phyloP scores from a whole-genome alignment of 169 alveolate species.

The Plasmodium relictum region DNA sequence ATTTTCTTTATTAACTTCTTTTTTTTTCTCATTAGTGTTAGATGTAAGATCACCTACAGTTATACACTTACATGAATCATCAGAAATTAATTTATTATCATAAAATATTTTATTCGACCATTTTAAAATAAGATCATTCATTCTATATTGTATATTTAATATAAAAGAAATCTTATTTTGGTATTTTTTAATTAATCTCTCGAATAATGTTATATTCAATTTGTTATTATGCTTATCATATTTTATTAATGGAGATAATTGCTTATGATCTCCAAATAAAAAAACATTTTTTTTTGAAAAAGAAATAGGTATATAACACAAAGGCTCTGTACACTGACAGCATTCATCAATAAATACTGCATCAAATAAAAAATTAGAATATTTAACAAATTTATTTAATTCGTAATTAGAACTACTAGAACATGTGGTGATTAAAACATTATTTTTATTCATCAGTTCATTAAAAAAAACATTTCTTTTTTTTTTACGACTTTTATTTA shows the following conservation, averaged over 20 bases:
- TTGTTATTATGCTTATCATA: slow-evolving; percentile 23
- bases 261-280: slow-evolving; percentile 77
- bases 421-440: slow-evolving; percentile 61
- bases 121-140: slow-evolving; percentile 54
- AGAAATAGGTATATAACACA: slow-evolving; percentile 63
- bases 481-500: slow-evolving; percentile 56
- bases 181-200: slow-evolving; percentile 53
- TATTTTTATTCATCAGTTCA: slow-evolving; percentile 51
- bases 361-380: slow-evolving; percentile 58
- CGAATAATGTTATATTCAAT: slow-evolving; percentile 59
- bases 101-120: slow-evolving; percentile 71
- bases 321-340: slow-evolving; percentile 76
- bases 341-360: slow-evolving; percentile 76
- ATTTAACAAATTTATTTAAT: slow-evolving; percentile 66
- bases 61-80: slow-evolving; percentile 37
- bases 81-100: slow-evolving; percentile 39
- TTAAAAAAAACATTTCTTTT: slow-evolving; percentile 51
- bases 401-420: slow-evolving; percentile 73
- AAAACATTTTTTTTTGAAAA: slow-evolving; percentile 54
- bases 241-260: slow-evolving; percentile 65
- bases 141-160: slow-evolving; percentile 73
- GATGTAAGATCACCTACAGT: slow-evolving; percentile 9
- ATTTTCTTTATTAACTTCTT: not conserved
- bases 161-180: slow-evolving; percentile 24
- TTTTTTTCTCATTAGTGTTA: not conserved